phyloP scores from a whole-genome alignment of 2,329 filamentous ascomycete species.

The Aspergillus terreus region DNA sequence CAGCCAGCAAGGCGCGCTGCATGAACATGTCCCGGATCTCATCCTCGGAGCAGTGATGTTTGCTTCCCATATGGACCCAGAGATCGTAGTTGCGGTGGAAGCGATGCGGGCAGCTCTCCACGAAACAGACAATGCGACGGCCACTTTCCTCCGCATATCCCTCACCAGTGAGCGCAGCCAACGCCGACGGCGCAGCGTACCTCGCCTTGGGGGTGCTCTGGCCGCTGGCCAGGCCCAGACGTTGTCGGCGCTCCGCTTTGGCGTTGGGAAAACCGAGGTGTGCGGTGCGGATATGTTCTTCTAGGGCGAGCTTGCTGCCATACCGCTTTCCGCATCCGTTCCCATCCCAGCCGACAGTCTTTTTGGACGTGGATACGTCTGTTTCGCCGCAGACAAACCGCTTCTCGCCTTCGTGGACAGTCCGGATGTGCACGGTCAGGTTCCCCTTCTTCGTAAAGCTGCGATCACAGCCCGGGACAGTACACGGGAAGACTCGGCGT shows the following conservation, averaged over 20 bases:
- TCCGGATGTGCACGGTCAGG: slow-evolving; percentile 72
- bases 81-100: slow-evolving; percentile 59
- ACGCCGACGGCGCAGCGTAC: slow-evolving; percentile 26
- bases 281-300: slow-evolving; percentile 78
- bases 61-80: slow-evolving; percentile 51
- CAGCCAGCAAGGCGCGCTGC: slow-evolving; percentile 35
- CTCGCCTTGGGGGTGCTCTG: slow-evolving; percentile 12
- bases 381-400: slow-evolving; percentile 75
- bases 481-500: slow-evolving; percentile 64
- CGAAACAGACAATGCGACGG: slow-evolving; percentile 50
- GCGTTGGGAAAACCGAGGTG: slow-evolving; percentile 63
- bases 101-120: slow-evolving; percentile 48
- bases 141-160: slow-evolving; percentile 51
- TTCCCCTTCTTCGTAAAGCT: slow-evolving; percentile 82
- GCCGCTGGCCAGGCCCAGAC: slow-evolving; percentile 23
- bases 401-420: slow-evolving; percentile 68
- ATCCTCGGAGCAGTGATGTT: slow-evolving; percentile 37
- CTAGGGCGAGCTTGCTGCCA: slow-evolving; percentile 70
- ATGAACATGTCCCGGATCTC: slow-evolving; percentile 40
- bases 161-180: slow-evolving; percentile 53
- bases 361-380: slow-evolving; percentile 55
- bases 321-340: slow-evolving; percentile 72
- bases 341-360: slow-evolving; percentile 62
- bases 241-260: slow-evolving; percentile 37
- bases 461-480: slow-evolving; percentile 65